phyloP scores from a whole-genome alignment of 2,329 filamentous ascomycete species.

The Mollisia scopiformis region DNA sequence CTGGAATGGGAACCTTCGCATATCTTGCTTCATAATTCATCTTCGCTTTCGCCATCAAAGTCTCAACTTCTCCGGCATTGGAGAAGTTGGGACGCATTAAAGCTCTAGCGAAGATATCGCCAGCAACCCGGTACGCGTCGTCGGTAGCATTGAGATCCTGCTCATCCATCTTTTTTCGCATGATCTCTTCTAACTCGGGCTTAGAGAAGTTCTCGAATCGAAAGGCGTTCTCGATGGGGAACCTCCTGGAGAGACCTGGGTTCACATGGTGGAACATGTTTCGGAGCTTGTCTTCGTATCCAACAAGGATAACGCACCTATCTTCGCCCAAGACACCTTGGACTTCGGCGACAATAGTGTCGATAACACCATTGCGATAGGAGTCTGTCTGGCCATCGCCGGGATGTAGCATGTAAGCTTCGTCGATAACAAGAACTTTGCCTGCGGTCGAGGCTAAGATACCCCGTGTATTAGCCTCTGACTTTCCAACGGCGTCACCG shows the following conservation, averaged over 20 bases:
- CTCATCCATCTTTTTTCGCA: no score
- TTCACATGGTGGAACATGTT: slow-evolving; percentile 58
- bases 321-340: slow-evolving; percentile 72
- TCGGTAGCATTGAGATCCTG: no score
- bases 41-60: slow-evolving; percentile 55
- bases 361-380: slow-evolving; percentile 65
- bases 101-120: no score
- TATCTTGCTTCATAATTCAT: slow-evolving; percentile 46
- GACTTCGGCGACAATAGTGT: slow-evolving; percentile 73
- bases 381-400: slow-evolving; percentile 51
- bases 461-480: slow-evolving; percentile 70
- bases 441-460: slow-evolving; percentile 65
- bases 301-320: slow-evolving; percentile 67
- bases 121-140: no score
- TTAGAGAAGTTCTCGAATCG: slow-evolving; percentile 64
- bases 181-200: no score
- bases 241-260: slow-evolving; percentile 67
- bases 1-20: slow-evolving; percentile 24
- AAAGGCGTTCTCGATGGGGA: slow-evolving; percentile 66
- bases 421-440: slow-evolving; percentile 57
- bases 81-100: no score
- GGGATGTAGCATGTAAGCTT: slow-evolving; percentile 55
- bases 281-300: slow-evolving; percentile 69
- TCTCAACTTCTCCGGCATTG: slow-evolving; percentile 55
- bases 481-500: slow-evolving; percentile 58